phyloP scores from a whole-genome alignment of 2,329 filamentous ascomycete species.

The Peltaster fructicola region DNA sequence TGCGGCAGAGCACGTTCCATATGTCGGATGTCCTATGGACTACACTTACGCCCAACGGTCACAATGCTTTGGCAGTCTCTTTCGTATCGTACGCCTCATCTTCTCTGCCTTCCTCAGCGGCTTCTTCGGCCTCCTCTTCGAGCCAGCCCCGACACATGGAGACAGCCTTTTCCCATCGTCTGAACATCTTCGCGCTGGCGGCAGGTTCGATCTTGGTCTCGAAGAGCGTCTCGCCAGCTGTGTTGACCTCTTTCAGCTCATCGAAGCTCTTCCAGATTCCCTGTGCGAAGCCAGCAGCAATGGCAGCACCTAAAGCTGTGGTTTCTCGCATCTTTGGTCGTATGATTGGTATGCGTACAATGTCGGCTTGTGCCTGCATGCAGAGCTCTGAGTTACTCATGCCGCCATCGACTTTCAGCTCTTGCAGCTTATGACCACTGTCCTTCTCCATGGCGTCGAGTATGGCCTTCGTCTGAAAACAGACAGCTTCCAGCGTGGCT shows the following conservation, averaged over 20 bases:
- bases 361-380: slow-evolving; percentile 82
- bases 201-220: slow-evolving; percentile 41
- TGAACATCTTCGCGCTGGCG: slow-evolving; percentile 46
- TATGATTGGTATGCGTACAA: slow-evolving; percentile 68
- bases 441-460: slow-evolving; percentile 82
- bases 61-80: too few species aligned
- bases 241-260: slow-evolving; percentile 58
- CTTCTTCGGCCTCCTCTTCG: slow-evolving; percentile 20
- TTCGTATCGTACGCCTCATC: too few species aligned
- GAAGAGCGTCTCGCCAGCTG: slow-evolving; percentile 51
- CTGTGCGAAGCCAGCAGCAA: slow-evolving; percentile 72
- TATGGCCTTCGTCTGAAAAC: slow-evolving; percentile 84
- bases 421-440: slow-evolving; percentile 54
- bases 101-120: slow-evolving; percentile 5
- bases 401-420: slow-evolving; percentile 71
- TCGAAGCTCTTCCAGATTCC: slow-evolving; percentile 60
- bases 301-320: slow-evolving; percentile 72
- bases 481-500: slow-evolving; percentile 77
- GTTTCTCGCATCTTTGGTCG: slow-evolving; percentile 81
- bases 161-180: slow-evolving; percentile 58
- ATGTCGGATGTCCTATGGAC: too few species aligned
- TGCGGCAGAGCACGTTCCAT: too few species aligned
- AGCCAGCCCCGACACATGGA: slow-evolving; percentile 63
- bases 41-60: too few species aligned
- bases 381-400: slow-evolving; percentile 77